A percentile compares a stretch with the other conserved stretches of the same genome.
Evolutionary conservation across 2,329 filamentous ascomycete species (phyloP).

Genomic region (Periconia sp.): DNA sequence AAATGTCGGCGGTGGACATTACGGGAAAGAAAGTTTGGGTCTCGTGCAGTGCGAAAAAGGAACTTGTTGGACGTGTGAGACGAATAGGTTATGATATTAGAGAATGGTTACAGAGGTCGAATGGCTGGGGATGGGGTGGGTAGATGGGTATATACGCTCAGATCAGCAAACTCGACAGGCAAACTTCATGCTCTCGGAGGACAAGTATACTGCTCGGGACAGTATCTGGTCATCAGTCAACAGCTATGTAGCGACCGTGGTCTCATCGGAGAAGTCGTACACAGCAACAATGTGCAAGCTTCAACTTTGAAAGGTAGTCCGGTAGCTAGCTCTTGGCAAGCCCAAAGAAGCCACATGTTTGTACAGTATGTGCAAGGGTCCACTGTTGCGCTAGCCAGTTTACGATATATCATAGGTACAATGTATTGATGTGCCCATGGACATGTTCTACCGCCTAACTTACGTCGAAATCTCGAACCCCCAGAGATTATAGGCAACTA

Average conservation of each 20-base stretch:
- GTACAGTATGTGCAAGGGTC: not conserved
- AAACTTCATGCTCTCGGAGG: slow-evolving; percentile 29
- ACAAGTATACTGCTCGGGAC: slow-evolving; percentile 10
- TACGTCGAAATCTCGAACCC: not conserved
- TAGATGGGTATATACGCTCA: slow-evolving; percentile 26
- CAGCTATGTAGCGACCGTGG: slow-evolving; percentile 10
- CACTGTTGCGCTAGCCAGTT: not conserved
- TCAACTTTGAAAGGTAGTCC: not conserved
- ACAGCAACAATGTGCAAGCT: slow-evolving; percentile 16
- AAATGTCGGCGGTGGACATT: slow-evolving; percentile 34
- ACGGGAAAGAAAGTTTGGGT: slow-evolving; percentile 7
- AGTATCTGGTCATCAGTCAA: slow-evolving; percentile 2
- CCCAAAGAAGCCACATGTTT: not conserved
- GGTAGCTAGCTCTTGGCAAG: not conserved
- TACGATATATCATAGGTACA: no score
- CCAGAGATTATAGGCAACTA: not conserved
- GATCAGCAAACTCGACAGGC: slow-evolving; percentile 23
- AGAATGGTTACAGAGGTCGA: no score
- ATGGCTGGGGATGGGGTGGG: no score
- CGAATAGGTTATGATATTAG: not conserved
- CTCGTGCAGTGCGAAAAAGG: not conserved
- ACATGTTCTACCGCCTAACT: no score
- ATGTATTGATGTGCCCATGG: no score
- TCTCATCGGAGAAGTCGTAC: slow-evolving; percentile 14
- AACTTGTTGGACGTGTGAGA: slow-evolving; percentile 14